Evolutionary conservation across 2,329 filamentous ascomycete genomes (phyloP).

Genomic region (Leptographium flavum): DNA sequence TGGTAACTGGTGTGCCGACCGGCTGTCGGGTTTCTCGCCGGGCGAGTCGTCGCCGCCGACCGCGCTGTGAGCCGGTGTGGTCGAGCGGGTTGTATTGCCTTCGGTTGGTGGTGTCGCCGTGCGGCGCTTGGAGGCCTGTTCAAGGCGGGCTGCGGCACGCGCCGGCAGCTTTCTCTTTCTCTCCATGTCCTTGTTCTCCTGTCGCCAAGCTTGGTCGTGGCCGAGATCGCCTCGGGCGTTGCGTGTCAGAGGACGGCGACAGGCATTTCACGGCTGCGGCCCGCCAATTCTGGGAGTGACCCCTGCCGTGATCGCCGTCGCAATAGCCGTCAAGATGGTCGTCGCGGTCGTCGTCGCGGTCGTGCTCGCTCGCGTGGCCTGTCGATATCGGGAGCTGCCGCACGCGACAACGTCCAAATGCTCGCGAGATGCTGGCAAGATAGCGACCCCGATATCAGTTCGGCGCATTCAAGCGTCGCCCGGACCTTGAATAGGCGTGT

Average conservation of each 20-base stretch:
- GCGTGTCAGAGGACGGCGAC: constrained; percentile 2
- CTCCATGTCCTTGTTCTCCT: constrained; percentile 36
- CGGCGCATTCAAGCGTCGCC: no score
- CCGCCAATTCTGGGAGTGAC: neutral
- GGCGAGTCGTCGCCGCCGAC: constrained; percentile 14
- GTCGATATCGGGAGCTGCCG: no score
- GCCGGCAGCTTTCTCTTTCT: constrained; percentile 51
- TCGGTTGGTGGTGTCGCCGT: constrained; percentile 36
- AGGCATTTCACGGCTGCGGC: constrained; percentile 7
- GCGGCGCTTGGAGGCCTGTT: constrained; percentile 46
- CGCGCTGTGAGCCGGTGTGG: constrained; percentile 26
- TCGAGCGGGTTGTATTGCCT: constrained; percentile 23
- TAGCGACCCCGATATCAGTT: no score
- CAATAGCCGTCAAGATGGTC: neutral
- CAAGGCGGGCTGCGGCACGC: constrained; percentile 44
- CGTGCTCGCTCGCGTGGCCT: neutral
- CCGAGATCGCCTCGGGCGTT: no score
- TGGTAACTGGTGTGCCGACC: constrained; percentile 37
- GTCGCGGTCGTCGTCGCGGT: neutral
- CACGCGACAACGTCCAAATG: neutral
- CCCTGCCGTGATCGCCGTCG: neutral
- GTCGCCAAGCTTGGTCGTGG: no score
- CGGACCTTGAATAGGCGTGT: neutral
- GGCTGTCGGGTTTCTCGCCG: constrained; percentile 20
- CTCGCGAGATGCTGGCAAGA: neutral